Base-by-base conservation (phyloP, 768 basidiomycete species). In the Kwoniella heveanensis region DNA sequence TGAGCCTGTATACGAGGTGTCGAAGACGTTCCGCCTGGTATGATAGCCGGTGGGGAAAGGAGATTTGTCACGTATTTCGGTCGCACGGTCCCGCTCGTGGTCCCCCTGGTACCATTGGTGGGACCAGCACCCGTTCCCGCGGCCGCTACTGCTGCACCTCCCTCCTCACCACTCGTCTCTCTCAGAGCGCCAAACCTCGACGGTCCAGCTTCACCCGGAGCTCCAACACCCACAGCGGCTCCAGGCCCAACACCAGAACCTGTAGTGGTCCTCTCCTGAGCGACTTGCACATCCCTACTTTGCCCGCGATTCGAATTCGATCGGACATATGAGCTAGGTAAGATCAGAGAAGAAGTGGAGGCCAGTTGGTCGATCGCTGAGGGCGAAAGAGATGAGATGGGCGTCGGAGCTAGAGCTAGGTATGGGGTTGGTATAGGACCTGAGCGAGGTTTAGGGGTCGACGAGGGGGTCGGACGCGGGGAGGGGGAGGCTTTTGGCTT, bases 371-470 rank as follows among this genome's bases (percentile, higher is more conserved):
- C 57, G 19, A 69, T 58, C 0, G 66, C 65, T 7, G 61, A 55
- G 36, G 60, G 48, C 22, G 65, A 62, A 9, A 67, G 51, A 26
- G 68, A 59, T 13, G 71, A 69, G 6, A 71, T 62, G 12, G 75
- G 72, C 13, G 67, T 65, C n/a, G 76, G 76, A n/a, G 76, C 76
- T 15, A 71, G 37, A 44, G 76, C 76, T 12, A 77, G 68, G 65
- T 72, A 77, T 30, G 76, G 76, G 25, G 60, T 26, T 12, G 76
- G 73, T 22, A 77, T 67, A 1, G 71, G 69, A 37, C 69, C 65
- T 17, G 46, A 12, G 13, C 54, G 8, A 15, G 56, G 63, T 19
- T 56, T 13, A 25, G 60, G 56, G 0, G 62, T 10, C 15, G 63
- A 48, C 4, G 49, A 47, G 27, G 39, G 46, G 51, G 21, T 46